Base-by-base conservation (phyloP, 345 rosid genomes). In the Aethionema arabicum region DNA sequence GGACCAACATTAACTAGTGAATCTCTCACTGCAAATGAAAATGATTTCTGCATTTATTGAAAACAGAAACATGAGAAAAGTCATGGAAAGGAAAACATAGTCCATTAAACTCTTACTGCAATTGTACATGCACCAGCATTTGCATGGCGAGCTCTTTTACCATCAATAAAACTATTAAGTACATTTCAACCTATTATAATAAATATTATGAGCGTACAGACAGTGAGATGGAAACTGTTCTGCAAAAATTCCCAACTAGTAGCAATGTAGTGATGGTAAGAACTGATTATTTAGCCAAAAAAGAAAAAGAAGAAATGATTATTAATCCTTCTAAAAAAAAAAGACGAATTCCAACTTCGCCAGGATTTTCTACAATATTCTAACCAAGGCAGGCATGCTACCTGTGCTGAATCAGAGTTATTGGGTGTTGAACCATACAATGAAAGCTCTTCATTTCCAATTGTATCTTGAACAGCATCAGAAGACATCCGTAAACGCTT, bases 1-100 rank as follows among this genome's bases (percentile, higher is more conserved):
- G 99, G 99, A 61, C 99, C 99, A 73, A 90, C 77, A 76, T 93
- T 93, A 56, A 78, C 73, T 67, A 93, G 80, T 13, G 97, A 90
- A 80, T 93, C 99, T 69, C 99, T 81, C 78, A 93, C 96, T 55
- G 88, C 79, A 73, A 90, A 93, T 66, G 95, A 85, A 78, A 93
- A 93, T 39, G 83, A 73, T 67, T 90, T 93, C 97, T 93, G 96
- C 84, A 82, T 38, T 32, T 61, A 70, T 41, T 32, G 54, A 52
- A 73, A 62, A 58, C 55, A 58, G 39, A 63, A 62, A 61, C 37
- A 61, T 62, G 56, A 52, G 71, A 72, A 65, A 52, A 32, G 2
- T 53, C 41, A 36, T 14, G 63, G 65, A 72, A 4, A 27, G 44
- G 49, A 44, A 32, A 71, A 61, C 21, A 37, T 12, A 43, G 3